phyloP scores from a whole-genome alignment of 345 rosid genomes.

The Erodium maritimum region DNA sequence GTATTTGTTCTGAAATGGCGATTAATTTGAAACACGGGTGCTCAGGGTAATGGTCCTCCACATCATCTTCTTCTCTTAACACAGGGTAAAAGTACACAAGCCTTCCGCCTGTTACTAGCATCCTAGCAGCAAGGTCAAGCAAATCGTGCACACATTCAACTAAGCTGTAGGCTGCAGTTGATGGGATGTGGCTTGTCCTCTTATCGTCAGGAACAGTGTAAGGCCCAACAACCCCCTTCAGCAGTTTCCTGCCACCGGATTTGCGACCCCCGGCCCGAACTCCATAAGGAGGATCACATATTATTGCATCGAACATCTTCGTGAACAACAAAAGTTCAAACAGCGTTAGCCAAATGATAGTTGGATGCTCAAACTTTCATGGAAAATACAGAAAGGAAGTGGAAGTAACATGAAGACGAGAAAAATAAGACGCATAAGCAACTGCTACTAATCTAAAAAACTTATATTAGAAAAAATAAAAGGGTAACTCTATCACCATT shows the following conservation, averaged over 20 bases:
- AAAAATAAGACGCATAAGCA: too few relatives aligned
- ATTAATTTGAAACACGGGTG: constrained; percentile 72
- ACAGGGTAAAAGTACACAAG: constrained; percentile 86
- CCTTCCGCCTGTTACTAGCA: constrained; percentile 82
- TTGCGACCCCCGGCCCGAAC: constrained; percentile 96
- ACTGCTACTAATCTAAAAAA: too few relatives aligned
- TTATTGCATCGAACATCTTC: constrained; percentile 79
- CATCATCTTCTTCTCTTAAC: constrained; percentile 46
- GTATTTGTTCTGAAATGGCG: constrained; percentile 78
- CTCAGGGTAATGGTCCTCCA: constrained; percentile 42
- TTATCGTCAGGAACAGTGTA: constrained; percentile 91
- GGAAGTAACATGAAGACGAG: too few relatives aligned
- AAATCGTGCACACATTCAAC: constrained; percentile 86
- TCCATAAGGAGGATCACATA: constrained; percentile 93
- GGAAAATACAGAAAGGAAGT: too few relatives aligned
- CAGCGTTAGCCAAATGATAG: too few relatives aligned
- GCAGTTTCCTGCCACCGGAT: constrained; percentile 86
- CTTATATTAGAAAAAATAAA: too few relatives aligned
- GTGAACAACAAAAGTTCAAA: constrained; percentile 2
- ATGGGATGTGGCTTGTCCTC: constrained; percentile 84
- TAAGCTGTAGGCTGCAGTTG: constrained; percentile 79
- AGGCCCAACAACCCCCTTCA: constrained; percentile 69
- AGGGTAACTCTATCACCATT: too few relatives aligned
- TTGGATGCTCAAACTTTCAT: too few relatives aligned
- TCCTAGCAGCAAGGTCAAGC: constrained; percentile 75